phyloP scores from a whole-genome alignment of 2,329 filamentous ascomycete genomes.

The Lizonia empirigonia region DNA sequence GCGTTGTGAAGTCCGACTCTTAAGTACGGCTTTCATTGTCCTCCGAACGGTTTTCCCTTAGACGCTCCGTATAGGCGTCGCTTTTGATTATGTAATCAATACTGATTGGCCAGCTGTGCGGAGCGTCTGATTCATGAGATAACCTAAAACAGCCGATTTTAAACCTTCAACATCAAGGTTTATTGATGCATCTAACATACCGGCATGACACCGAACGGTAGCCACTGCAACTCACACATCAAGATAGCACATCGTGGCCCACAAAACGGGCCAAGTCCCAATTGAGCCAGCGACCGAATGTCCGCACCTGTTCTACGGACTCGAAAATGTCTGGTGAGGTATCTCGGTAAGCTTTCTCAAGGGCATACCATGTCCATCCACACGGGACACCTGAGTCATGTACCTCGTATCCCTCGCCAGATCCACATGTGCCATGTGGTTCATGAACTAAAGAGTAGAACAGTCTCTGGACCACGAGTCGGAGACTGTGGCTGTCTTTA shows the following conservation, averaged over 20 bases:
- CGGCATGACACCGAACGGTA: slow-evolving; percentile 5
- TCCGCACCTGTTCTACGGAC: background rate
- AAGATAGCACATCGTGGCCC: background rate
- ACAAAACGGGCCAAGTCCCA: background rate
- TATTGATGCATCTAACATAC: slow-evolving; percentile 12
- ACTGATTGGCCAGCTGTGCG: too few relatives aligned
- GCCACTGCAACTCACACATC: background rate
- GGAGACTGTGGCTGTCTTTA: slow-evolving; percentile 4
- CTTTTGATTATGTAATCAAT: too few relatives aligned
- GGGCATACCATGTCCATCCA: slow-evolving; percentile 3
- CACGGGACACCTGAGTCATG: slow-evolving; percentile 9
- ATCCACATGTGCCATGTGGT: slow-evolving; percentile 16
- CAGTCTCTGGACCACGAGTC: slow-evolving; percentile 5
- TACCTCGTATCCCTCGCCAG: background rate
- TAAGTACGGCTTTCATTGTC: too few relatives aligned
- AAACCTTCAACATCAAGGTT: slow-evolving; percentile 2
- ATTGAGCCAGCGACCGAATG: background rate
- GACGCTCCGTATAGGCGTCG: too few relatives aligned
- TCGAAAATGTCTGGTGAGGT: background rate
- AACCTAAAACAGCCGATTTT: slow-evolving; percentile 6
- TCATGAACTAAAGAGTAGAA: slow-evolving; percentile 7
- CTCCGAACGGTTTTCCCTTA: too few relatives aligned
- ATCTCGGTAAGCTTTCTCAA: background rate
- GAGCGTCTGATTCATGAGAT: too few relatives aligned
- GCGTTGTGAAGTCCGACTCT: too few relatives aligned